Base-by-base conservation (phyloP, 73 alveolate species). In the Blepharisma japonicum region DNA sequence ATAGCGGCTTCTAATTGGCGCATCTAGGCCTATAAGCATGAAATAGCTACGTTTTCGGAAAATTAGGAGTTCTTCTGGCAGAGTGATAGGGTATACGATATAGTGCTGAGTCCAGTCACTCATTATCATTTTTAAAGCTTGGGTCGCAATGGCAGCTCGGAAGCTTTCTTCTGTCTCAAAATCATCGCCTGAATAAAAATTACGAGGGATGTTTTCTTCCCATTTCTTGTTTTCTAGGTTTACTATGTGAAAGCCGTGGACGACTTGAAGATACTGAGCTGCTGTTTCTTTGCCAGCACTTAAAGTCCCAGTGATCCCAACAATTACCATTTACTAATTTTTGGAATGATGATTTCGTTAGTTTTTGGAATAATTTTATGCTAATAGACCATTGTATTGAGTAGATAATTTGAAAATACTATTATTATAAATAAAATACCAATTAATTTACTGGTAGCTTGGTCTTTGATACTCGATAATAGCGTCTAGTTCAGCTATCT, bases 11-110 rank as follows among this genome's bases (percentile, higher is more conserved):
- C 47, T 9, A 14, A 25, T 9, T 18, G 74, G 74, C 14, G 49
- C 46, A 25, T 61, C 74, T 2, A 61, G 14, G 11, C 74, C 74
- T 0, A 61, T 61, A 2, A n/a, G 47, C 11, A 61, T 14, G 47
- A 61, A 61, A 61, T 61, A 61, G 23, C 50, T 9, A 25, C 74
- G 74, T 25, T 61, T 61, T n/a, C 74, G 74, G 74, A 61, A 61
- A 25, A 61, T 25, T 4, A 9, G 39, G 38, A 61, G 46, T 39
- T 61, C 74, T 61, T 61, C 74, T 20, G 74, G 74, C 11, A 61
- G 47, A 25, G 46, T 25, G 14, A 61, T 8, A 14, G 74, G 74
- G 74, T 61, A 61, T 0, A 61, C 74, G 2, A 61, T n/a, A 18
- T 14, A 61, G 47, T 14, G 46, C 23, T 61, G 74, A 25, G 38